phyloP scores from a whole-genome alignment of 371 early-diverging fungal species.

The Coemansia sp. region DNA sequence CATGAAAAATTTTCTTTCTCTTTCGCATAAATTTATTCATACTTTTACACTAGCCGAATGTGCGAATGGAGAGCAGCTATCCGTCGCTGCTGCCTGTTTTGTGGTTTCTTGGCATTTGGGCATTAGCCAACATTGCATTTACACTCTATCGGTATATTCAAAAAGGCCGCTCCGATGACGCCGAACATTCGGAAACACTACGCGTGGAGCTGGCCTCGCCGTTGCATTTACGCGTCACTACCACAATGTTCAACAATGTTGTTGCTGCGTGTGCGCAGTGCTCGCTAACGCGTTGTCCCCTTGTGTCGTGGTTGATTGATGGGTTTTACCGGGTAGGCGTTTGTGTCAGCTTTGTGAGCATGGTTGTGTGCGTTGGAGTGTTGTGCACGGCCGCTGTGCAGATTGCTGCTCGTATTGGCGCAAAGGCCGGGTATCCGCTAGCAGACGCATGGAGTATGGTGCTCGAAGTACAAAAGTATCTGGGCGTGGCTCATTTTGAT shows the following conservation, averaged over 20 bases:
- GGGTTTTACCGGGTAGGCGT: slow-evolving; percentile 23
- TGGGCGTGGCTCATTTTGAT: neutral
- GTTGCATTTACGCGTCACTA: slow-evolving; percentile 30
- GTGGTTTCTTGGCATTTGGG: slow-evolving; percentile 15
- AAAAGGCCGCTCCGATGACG: neutral
- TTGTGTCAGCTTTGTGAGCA: slow-evolving; percentile 7
- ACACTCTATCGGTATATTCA: neutral
- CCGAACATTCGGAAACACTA: neutral
- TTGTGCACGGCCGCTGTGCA: slow-evolving; percentile 16
- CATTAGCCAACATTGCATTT: slow-evolving; percentile 12
- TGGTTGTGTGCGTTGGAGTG: slow-evolving; percentile 16
- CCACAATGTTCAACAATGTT: neutral
- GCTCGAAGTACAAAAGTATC: neutral
- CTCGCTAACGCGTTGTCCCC: neutral
- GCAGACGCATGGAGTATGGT: neutral
- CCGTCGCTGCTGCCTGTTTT: slow-evolving; percentile 14
- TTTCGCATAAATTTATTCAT: neutral
- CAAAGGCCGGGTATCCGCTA: neutral
- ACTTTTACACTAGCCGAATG: neutral
- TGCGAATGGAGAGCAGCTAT: slow-evolving; percentile 5
- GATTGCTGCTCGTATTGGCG: slow-evolving; percentile 10
- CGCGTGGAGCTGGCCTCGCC: slow-evolving; percentile 30
- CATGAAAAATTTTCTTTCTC: slow-evolving; percentile 2
- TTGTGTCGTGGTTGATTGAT: neutral
- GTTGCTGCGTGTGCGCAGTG: neutral